Base-by-base conservation (phyloP, 805 yeast genomes). In the Alloascoidea hylecoeti region DNA sequence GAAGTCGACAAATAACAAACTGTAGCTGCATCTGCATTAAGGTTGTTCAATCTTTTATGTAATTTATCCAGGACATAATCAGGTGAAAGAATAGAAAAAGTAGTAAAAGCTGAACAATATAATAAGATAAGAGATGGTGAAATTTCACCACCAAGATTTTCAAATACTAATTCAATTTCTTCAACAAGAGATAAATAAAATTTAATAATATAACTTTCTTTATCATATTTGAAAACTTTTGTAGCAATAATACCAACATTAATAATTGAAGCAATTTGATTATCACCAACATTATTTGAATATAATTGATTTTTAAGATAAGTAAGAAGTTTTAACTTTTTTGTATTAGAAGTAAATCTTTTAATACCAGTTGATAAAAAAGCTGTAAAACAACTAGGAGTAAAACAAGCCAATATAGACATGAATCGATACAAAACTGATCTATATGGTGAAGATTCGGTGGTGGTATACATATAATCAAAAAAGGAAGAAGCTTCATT, bases 391-490 rank as follows among this genome's bases (percentile, higher is more conserved):
- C 40, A 14, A 32, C n/a, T 15, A 46, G 42, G 17, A 42, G 18
- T 5, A 40, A 40, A 18, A 46, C 34, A 35, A 39, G 2, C 46
- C 46, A 46, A 17, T 17, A 38, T 39, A 16, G 49, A 42, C 2
- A 53, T 35, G 3, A 45, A 37, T 35, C 39, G 46, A 4, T 41
- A 38, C 13, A 36, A 18, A 4, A 39, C 44, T n/a, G 43, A 45
- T 12, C 41, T 43, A 6, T 28, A 12, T 18, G 35, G 18, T n/a
- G 28, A 17, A 17, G 17, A 13, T 23, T 6, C 27, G 35, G 19
- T 38, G n/a, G 16, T 6, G 4, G 18, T n/a, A 32, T 18, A 41
- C 16, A 41, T 15, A 23, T 35, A 35, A 15, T 44, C 49, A 36
- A 44, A 42, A 3, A 46, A 34, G 12, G 18, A 34, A 15, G 36